Conservation (phyloP, 345 rosid genomes). For the Theobroma cacao region DNA sequence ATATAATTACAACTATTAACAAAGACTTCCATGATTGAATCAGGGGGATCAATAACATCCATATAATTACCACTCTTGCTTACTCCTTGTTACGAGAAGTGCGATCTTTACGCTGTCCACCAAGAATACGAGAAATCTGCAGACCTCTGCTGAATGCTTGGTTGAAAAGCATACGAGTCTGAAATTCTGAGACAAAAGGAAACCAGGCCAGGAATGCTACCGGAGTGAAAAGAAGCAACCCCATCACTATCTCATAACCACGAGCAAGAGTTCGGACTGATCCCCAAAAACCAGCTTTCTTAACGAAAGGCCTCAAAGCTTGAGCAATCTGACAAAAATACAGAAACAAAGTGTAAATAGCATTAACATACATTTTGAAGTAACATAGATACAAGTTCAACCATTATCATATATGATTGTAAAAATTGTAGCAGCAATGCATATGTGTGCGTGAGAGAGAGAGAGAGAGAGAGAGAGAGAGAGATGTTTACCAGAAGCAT, state of each 20-base stretch:
- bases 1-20: neutral
- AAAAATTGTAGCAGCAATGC: neutral
- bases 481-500: slow-evolving; percentile 74
- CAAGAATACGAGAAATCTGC: slow-evolving; percentile 97
- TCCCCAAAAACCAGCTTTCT: slow-evolving; percentile 83
- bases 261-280: slow-evolving; percentile 89
- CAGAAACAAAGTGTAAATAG: neutral
- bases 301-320: slow-evolving; percentile 80
- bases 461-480: neutral
- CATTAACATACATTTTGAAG: neutral
- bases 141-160: slow-evolving; percentile 99
- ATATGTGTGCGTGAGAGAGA: neutral
- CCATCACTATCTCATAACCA: slow-evolving; percentile 92
- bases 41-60: neutral
- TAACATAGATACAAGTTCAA: neutral
- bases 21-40: neutral
- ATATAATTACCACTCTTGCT: neutral
- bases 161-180: slow-evolving; percentile 99
- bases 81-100: slow-evolving; percentile 76
- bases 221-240: slow-evolving; percentile 90
- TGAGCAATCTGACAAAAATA: slow-evolving; percentile 70
- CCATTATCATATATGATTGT: neutral
- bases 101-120: slow-evolving; percentile 85
- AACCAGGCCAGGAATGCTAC: slow-evolving; percentile 99
- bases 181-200: slow-evolving; percentile 96